Base-by-base conservation (phyloP, 2,329 filamentous ascomycete genomes). In the Cercospora sesami region DNA sequence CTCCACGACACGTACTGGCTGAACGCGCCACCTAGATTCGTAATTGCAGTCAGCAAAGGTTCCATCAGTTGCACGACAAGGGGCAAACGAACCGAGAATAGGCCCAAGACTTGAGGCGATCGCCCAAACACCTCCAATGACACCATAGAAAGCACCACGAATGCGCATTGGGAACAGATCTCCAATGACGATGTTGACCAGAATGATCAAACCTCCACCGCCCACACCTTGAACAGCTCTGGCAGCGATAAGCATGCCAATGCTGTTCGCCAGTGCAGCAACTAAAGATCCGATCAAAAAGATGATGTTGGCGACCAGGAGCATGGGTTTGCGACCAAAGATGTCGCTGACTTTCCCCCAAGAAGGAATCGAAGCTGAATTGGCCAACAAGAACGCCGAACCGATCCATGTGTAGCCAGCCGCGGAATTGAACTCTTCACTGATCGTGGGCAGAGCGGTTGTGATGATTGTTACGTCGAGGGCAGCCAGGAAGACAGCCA, bases 51-150 rank as follows among this genome's bases (percentile, higher is more conserved):
- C 48, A 53, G 48, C 48, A 8, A 26, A 16, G 14, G 48, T 5
- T 26, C 1, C 0, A 90, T 89, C 3, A 36, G 26, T 18, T 51
- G 16, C 90, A 18, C 10, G 7, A 21, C 4, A 53, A 6, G 10
- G 21, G 12, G 48, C 1, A 7, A 16, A 26, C 48, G 18, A 14
- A 53, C 48, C 90, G 5, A 92, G 48, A 1, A 89, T 80, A 0
- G 90, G 90, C 0, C 90, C 90, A n/a, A 91, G 79, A 0, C 86
- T 86, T 39, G 84, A 86, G 3, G 90, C 89, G 21, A 89, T 75
- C 1, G 87, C 88, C 89, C 89, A 88, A 0, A 90, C 86, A 61
- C 88, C 82, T 3, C 87, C 88, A 64, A 90, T 86, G 58, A 91
- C 79, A 0, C 89, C 89, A 74, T 87, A 88, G 75, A 87, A 90